These are phyloP conservation scores for Colletotrichum siamense DNA, from an alignment of 2,329 filamentous ascomycete genomes.

Conservation along the genomic window DNA sequence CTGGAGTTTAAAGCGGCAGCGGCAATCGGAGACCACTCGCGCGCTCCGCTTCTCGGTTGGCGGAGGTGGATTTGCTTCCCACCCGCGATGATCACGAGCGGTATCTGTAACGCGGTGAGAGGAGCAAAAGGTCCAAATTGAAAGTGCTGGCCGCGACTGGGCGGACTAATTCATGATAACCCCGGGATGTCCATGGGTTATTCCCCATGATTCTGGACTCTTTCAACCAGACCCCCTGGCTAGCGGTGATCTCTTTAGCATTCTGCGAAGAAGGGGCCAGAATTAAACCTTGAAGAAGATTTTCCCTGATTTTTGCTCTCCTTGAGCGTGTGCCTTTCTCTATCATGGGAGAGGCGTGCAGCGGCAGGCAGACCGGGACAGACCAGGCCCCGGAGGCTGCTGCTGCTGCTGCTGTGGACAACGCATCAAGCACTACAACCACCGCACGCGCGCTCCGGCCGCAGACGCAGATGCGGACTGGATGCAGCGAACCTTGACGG, in stretches of 20 bases:
- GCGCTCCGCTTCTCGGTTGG: neutral
- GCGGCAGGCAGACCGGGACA: neutral
- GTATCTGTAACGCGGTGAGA: neutral
- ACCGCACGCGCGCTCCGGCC: neutral
- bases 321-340: neutral
- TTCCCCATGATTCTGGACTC: neutral
- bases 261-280: neutral
- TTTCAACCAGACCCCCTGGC: neutral
- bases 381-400: neutral
- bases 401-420: neutral
- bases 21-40: neutral
- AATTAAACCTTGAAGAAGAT: neutral
- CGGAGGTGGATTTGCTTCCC: neutral
- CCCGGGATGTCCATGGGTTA: neutral
- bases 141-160: neutral
- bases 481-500: neutral
- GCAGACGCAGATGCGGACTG: neutral
- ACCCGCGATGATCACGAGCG: neutral
- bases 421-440: neutral
- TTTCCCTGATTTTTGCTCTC: neutral
- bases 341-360: neutral
- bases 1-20: neutral
- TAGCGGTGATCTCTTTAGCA: neutral
- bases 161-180: neutral
- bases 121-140: neutral